Evolutionary conservation across 208 protist species (phyloP).

Genomic region (Strigomonas galati): DNA sequence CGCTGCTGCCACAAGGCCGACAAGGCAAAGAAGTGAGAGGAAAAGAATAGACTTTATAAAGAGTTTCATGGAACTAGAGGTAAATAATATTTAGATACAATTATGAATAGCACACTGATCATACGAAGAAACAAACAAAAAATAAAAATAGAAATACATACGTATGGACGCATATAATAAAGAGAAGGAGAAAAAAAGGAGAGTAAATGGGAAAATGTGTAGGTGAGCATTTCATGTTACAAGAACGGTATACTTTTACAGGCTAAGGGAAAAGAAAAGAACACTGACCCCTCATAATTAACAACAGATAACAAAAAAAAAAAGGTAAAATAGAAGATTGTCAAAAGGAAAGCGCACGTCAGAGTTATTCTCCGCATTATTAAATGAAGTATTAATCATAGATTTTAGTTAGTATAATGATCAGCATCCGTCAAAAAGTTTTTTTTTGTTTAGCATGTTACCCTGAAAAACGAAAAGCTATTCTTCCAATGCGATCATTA

Average conservation of each 20-base stretch:
- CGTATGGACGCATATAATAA: constrained; percentile 9
- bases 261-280: constrained; percentile 15
- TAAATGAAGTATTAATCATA: too few relatives aligned
- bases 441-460: not conserved
- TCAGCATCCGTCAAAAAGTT: constrained; percentile 10
- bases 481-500: too few relatives aligned
- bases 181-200: constrained; percentile 14
- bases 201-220: not conserved
- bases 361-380: too few relatives aligned
- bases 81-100: not conserved
- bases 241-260: constrained; percentile 13
- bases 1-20: not conserved
- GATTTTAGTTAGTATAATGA: too few relatives aligned
- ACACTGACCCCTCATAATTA: too few relatives aligned
- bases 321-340: too few relatives aligned
- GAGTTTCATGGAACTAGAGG: not conserved
- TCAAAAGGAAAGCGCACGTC: too few relatives aligned
- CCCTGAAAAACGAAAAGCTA: too few relatives aligned
- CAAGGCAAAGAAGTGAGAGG: not conserved
- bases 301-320: too few relatives aligned
- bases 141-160: not conserved
- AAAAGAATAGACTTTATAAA: not conserved
- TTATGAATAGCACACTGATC: not conserved
- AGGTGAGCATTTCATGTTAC: not conserved
- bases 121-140: constrained; percentile 8